Evolutionary conservation across 1,284 basidiomycete species (phyloP), one percentile per base, ranked within the genome.

Genomic region (Austroboletus novae-zelandiae): DNA sequence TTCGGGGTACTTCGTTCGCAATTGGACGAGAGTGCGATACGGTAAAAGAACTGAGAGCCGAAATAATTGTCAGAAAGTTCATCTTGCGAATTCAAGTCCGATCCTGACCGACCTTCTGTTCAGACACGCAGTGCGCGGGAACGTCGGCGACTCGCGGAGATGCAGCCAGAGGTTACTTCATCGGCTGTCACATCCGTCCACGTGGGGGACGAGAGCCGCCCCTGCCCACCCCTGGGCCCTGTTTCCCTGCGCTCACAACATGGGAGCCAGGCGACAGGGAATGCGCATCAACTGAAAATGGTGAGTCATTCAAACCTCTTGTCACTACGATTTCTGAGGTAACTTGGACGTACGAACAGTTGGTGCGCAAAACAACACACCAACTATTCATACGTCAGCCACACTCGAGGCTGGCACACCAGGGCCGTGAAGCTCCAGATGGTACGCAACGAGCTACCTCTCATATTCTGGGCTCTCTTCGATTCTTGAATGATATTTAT

Each of bases 391-490:
- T 40, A 40, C 39, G 20, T 40, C 39, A 7, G 39, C 25, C 39
- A 40, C 20, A 18, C 39, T 40, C 14, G 39, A 40, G 20, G 11
- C 18, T 40, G n/a, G 15, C 3, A n/a, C 36, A 8, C 18, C 90
- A 64, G 78, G 31, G 31, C 14, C 31, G 31, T 10, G 31, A 32
- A 14, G 31, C 20, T 23, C 20, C 20, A 23, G 20, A 23, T 23
- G 20, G 20, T 23, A 4, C 20, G 20, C 20, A 23, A 23, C 20
- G 20, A 23, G 20, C 20, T 23, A 23, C 4, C 20, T 23, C 20
- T 23, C 20, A 4, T 4, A 23, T 23, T 23, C 20, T 23, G 20
- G 20, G 20, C 20, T 23, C 4, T 4, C 2, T 23, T 23, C 20
- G 20, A 4, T 23, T 23, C 20, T 23, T 4, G 20, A 4, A 23